A percentile compares a stretch with the other conserved stretches of the same genome.
phyloP scores from a whole-genome alignment of 176 grass and related monocot species.

The Metroxylon sagu region DNA sequence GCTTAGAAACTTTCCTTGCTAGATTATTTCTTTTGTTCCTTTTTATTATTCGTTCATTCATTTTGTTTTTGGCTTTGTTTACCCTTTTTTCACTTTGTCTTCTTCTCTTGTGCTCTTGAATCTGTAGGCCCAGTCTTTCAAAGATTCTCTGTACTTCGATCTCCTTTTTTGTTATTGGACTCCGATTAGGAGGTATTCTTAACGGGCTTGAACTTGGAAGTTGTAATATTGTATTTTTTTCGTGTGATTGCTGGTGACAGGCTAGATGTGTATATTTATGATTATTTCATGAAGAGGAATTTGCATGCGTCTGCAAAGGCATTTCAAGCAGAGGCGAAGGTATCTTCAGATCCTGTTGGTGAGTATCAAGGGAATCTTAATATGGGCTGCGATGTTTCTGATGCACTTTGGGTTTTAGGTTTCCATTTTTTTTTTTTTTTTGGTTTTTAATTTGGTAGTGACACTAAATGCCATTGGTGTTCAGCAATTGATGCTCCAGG shows the following conservation, averaged over 20 bases:
- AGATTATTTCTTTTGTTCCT: no score
- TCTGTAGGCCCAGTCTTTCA: no score
- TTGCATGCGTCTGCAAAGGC: slow-evolving; percentile 50
- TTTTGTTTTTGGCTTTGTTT: no score
- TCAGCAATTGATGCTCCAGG: slow-evolving; percentile 58
- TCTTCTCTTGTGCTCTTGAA: no score
- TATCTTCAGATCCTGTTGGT: slow-evolving; percentile 56
- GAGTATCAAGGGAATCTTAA: slow-evolving; percentile 12
- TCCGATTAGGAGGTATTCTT: neutral
- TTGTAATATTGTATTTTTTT: neutral
- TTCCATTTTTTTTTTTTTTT: neutral
- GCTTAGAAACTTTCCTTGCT: no score
- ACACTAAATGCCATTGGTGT: neutral
- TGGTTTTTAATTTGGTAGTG: neutral
- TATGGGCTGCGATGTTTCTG: no score
- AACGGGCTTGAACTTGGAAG: neutral
- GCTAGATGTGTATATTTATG: slow-evolving; percentile 68
- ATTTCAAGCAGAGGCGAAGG: slow-evolving; percentile 47
- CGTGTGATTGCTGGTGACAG: slow-evolving; percentile 24
- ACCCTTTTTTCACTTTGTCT: no score
- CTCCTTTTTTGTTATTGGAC: neutral
- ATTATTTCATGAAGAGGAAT: slow-evolving; percentile 63
- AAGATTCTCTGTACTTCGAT: no score
- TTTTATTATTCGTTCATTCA: no score
- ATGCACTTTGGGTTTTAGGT: no score